These are phyloP conservation scores for Cyberlindnera veronae DNA, from an alignment of 805 yeast species.

Conservation along the genomic window DNA sequence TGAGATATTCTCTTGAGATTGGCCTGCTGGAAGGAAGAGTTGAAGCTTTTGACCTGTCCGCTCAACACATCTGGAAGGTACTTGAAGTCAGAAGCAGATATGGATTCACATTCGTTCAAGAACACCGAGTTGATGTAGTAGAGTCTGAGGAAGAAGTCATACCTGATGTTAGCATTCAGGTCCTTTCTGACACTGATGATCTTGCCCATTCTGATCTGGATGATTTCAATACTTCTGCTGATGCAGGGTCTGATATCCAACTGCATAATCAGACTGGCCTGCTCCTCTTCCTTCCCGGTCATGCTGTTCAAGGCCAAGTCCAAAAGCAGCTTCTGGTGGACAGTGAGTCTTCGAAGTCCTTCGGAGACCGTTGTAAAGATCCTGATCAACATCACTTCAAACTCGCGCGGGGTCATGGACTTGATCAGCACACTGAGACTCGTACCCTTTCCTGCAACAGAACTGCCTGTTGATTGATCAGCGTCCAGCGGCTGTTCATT, in stretches of 20 bases:
- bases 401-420: slow-evolving; percentile 68
- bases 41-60: slow-evolving; percentile 61
- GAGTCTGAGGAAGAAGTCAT: slow-evolving; percentile 61
- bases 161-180: slow-evolving; percentile 53
- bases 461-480: too few species aligned
- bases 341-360: slow-evolving; percentile 65
- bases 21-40: slow-evolving; percentile 50
- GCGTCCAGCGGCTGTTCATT: slow-evolving; percentile 31
- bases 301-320: slow-evolving; percentile 56
- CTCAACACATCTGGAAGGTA: slow-evolving; percentile 65
- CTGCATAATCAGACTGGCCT: slow-evolving; percentile 43
- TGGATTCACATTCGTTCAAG: slow-evolving; percentile 76
- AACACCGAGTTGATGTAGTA: slow-evolving; percentile 67
- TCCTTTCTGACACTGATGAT: slow-evolving; percentile 75
- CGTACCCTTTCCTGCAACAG: slow-evolving; percentile 10
- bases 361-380: slow-evolving; percentile 66
- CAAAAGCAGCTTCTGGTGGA: slow-evolving; percentile 75
- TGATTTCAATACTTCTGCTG: slow-evolving; percentile 60
- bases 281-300: slow-evolving; percentile 30
- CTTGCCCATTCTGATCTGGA: slow-evolving; percentile 76
- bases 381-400: slow-evolving; percentile 61
- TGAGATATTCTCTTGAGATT: slow-evolving; percentile 43
- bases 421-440: slow-evolving; percentile 45
- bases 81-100: slow-evolving; percentile 58
- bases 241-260: slow-evolving; percentile 67